These are phyloP conservation scores for Lactarius evosmus DNA, from an alignment of 768 basidiomycete genomes.

Conservation along the genomic window DNA sequence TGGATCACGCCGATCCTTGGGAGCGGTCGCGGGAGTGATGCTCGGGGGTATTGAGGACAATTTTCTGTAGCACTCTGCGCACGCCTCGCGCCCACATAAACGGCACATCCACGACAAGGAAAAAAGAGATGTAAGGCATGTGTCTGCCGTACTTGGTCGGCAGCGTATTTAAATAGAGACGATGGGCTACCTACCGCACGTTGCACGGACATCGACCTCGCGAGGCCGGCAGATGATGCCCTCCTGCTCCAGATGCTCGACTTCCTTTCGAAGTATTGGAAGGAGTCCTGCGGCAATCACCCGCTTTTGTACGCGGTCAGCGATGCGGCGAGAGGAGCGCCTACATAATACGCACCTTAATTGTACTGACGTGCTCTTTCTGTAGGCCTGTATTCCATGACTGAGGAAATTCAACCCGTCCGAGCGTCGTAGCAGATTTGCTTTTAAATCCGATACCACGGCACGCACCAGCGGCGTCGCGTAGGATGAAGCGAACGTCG, in stretches of 20 bases:
- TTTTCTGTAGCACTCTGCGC: constrained; percentile 72
- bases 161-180: constrained; percentile 16
- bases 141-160: constrained; percentile 52
- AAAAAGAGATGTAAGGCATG: constrained; percentile 90
- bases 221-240: constrained; percentile 67
- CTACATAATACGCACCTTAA: constrained; percentile 43
- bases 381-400: constrained; percentile 28
- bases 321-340: constrained; percentile 15
- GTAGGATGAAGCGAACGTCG: constrained; percentile 70
- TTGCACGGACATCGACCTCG: constrained; percentile 81
- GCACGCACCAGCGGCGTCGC: constrained; percentile 53
- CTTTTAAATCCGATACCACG: constrained; percentile 57
- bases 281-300: constrained; percentile 66
- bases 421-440: constrained; percentile 11
- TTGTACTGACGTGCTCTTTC: constrained; percentile 53
- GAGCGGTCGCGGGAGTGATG: constrained; percentile 36
- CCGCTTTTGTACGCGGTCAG: constrained; percentile 39
- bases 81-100: constrained; percentile 84
- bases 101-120: constrained; percentile 87
- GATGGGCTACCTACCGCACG: constrained; percentile 56
- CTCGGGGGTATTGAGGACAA: constrained; percentile 52
- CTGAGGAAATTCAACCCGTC: constrained; percentile 14
- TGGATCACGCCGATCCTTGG: constrained; percentile 32
- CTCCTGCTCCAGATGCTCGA: constrained; percentile 49
- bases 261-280: constrained; percentile 62